A percentile compares a stretch with the other conserved stretches of the same genome.
Evolutionary conservation across 108 stramenopile genomes (phyloP).

Genomic region (Schizochytrium sp.): DNA sequence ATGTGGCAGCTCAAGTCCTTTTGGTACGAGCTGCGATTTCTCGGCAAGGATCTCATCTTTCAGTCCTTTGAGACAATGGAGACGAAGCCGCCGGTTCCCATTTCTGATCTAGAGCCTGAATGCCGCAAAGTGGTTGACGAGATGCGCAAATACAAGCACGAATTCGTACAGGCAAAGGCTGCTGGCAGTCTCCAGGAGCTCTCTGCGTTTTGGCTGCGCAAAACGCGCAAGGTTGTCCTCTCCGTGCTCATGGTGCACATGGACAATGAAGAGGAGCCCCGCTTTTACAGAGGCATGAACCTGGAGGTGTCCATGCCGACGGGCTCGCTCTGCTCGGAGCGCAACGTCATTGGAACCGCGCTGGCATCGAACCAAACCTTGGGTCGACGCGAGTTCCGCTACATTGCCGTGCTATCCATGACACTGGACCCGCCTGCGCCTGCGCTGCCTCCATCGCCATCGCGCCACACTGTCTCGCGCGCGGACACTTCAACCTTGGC

Average conservation of each 20-base stretch:
- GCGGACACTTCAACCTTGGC: no score
- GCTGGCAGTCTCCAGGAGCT: slow-evolving; percentile 52
- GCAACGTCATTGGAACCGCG: slow-evolving; percentile 84
- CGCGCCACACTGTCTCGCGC: no score
- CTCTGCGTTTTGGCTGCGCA: slow-evolving; percentile 80
- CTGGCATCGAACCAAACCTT: slow-evolving; percentile 66
- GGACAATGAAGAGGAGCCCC: slow-evolving; percentile 36
- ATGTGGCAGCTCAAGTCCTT: slow-evolving; percentile 91
- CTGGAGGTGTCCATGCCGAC: slow-evolving; percentile 98
- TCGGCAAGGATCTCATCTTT: slow-evolving; percentile 78
- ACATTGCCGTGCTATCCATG: slow-evolving; percentile 74
- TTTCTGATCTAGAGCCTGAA: slow-evolving; percentile 25
- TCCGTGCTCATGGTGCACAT: slow-evolving; percentile 80
- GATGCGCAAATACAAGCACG: slow-evolving; percentile 66
- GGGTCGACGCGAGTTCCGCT: slow-evolving; percentile 62
- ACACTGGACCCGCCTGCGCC: slow-evolving; percentile 33
- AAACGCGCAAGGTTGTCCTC: slow-evolving; percentile 87
- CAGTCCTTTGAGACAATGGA: slow-evolving; percentile 83
- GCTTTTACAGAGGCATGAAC: slow-evolving; percentile 83
- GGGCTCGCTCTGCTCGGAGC: slow-evolving; percentile 90
- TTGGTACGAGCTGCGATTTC: slow-evolving; percentile 80
- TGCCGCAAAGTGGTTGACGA: slow-evolving; percentile 65
- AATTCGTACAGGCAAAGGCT: slow-evolving; percentile 53
- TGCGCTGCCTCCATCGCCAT: no score
- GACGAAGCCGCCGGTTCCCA: slow-evolving; percentile 69